These are phyloP conservation scores for Gynostemma pentaphyllum DNA, from an alignment of 306 rosid species.

Conservation along the genomic window DNA sequence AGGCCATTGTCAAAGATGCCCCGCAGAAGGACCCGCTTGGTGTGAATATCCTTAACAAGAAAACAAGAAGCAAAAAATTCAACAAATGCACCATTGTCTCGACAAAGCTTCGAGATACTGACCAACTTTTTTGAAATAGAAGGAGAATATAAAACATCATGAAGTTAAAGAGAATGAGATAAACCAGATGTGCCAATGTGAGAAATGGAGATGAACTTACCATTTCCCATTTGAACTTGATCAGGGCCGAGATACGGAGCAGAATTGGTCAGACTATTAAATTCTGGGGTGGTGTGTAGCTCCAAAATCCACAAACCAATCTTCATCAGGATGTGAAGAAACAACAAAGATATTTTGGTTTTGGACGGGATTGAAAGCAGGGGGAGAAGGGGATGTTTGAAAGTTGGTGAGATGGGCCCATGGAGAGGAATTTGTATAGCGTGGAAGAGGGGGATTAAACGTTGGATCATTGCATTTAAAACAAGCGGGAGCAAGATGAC, in stretches of 20 bases:
- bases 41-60: background rate
- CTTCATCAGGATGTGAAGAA: background rate
- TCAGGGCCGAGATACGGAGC: background rate
- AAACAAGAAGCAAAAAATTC: background rate
- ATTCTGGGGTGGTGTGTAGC: background rate
- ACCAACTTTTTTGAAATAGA: background rate
- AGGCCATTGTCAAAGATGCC: background rate
- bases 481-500: no score
- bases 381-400: background rate
- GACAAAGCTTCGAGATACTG: background rate
- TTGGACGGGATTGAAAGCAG: background rate
- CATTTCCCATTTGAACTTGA: background rate
- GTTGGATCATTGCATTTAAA: no score
- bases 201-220: no score
- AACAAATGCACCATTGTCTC: background rate
- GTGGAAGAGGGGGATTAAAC: no score
- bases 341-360: no score
- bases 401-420: background rate
- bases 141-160: no score
- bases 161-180: no score
- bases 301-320: background rate
- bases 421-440: no score
- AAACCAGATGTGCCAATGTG: no score
- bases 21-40: background rate
- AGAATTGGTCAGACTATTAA: background rate